These are phyloP conservation scores for Termitomyces heimii DNA, from an alignment of 768 basidiomycete species.

Conservation along the genomic window DNA sequence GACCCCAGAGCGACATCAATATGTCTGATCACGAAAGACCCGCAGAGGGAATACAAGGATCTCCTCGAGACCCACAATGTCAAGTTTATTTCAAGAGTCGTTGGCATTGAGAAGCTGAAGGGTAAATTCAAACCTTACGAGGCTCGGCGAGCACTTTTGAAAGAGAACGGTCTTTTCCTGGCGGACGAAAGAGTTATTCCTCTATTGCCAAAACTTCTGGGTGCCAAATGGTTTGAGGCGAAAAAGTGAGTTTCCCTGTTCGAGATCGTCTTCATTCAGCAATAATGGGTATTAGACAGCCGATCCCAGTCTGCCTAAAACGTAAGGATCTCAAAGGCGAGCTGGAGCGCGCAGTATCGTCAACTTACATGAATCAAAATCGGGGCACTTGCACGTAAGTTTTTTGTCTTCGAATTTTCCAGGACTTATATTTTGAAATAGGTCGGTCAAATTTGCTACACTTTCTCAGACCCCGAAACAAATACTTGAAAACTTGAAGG, in stretches of 20 bases:
- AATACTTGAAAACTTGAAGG: constrained; percentile 70
- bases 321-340: constrained; percentile 90
- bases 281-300: constrained; percentile 57
- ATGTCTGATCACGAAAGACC: constrained; percentile 93
- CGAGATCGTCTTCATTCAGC: neutral
- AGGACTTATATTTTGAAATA: constrained; percentile 19
- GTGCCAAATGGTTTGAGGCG: constrained; percentile 87
- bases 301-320: constrained; percentile 87
- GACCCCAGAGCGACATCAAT: constrained; percentile 78
- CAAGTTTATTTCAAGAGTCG: constrained; percentile 88
- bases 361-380: constrained; percentile 95
- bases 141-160: constrained; percentile 74
- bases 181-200: constrained; percentile 89
- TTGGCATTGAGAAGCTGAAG: constrained; percentile 87
- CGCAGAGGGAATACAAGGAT: constrained; percentile 95
- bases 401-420: constrained; percentile 13
- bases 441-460: constrained; percentile 79
- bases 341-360: constrained; percentile 86
- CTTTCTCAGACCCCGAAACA: constrained; percentile 70
- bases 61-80: constrained; percentile 72
- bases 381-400: constrained; percentile 88
- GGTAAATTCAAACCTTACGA: constrained; percentile 89
- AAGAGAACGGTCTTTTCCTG: constrained; percentile 89
- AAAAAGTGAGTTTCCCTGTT: constrained; percentile 69
- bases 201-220: constrained; percentile 81